A percentile compares a stretch with the other conserved stretches of the same genome.
phyloP scores from a whole-genome alignment of 2,329 filamentous ascomycete species.

The Cladophialophora psammophila region DNA sequence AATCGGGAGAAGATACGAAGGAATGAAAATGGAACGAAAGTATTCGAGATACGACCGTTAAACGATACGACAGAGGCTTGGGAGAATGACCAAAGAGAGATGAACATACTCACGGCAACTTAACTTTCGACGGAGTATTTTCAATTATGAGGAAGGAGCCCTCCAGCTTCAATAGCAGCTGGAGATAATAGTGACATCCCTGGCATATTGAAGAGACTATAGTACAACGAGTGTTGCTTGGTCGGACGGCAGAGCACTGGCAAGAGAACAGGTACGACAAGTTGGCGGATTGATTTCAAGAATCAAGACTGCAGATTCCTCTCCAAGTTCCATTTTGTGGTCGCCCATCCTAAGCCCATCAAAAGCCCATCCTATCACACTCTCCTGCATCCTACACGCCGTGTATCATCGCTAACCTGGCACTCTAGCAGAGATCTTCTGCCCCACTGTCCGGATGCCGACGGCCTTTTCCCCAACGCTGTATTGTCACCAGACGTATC shows the following conservation, averaged over 20 bases:
- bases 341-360: neutral
- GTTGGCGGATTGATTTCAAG: neutral
- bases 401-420: neutral
- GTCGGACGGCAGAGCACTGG: neutral
- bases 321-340: neutral
- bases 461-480: neutral
- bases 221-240: neutral
- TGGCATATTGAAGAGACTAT: neutral
- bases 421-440: neutral
- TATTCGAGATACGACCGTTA: neutral
- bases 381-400: neutral
- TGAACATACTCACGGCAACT: neutral
- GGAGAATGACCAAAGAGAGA: neutral
- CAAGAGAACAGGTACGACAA: neutral
- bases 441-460: neutral
- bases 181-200: neutral
- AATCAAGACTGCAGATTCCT: neutral
- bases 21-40: neutral
- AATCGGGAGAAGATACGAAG: neutral
- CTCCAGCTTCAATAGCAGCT: neutral
- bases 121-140: neutral
- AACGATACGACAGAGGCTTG: neutral
- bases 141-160: neutral
- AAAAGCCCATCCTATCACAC: neutral
- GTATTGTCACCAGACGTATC: neutral